Evolutionary conservation across 345 rosid genomes (phyloP), one percentile per base, ranked within the genome.

Genomic region (Salix arbutifolia): DNA sequence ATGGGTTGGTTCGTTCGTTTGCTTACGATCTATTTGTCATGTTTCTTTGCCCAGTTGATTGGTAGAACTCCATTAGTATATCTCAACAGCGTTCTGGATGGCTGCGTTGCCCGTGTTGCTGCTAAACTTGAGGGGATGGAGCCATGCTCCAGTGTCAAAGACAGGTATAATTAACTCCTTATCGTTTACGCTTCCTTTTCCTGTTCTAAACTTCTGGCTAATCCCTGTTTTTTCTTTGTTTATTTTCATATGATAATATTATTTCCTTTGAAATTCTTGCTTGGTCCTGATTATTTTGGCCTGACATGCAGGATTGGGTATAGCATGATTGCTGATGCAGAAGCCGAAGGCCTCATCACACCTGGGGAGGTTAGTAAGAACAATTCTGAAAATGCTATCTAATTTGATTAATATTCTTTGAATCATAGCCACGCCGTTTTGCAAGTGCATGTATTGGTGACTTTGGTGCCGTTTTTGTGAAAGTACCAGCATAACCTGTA

Each of bases 271-370:
- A 33, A 56, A 4, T 72, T 18, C 17, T 56, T 46, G 66, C 50
- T 16, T 6, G 58, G 30, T 21, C 0, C 37, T 38, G 37, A 66
- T 48, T 40, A 11, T 67, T 67, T 16, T 68, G 52, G 50, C 7
- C 53, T 37, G 10, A 35, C 28, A 4, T 80, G 83, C 84, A 94
- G 96, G 90, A 94, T 94, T 87, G 97, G 92, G 62, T 92, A 90
- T 61, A 92, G 96, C 70, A 92, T 94, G 98, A 92, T 92, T 76
- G 48, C 89, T 28, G 98, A 94, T 88, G 98, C 98, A 3, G 94
- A 92, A 83, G 83, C 79, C 3, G 85, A 90, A 76, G 97, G 93
- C 72, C 90, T 88, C 40, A 91, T 94, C 7, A 90, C 86, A 50
- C 96, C 94, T 10, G 98, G 97, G 33, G 61, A 90, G 96, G 97